Conservation (phyloP, 495 filamentous ascomycete genomes). For the Penicillium silybi region DNA sequence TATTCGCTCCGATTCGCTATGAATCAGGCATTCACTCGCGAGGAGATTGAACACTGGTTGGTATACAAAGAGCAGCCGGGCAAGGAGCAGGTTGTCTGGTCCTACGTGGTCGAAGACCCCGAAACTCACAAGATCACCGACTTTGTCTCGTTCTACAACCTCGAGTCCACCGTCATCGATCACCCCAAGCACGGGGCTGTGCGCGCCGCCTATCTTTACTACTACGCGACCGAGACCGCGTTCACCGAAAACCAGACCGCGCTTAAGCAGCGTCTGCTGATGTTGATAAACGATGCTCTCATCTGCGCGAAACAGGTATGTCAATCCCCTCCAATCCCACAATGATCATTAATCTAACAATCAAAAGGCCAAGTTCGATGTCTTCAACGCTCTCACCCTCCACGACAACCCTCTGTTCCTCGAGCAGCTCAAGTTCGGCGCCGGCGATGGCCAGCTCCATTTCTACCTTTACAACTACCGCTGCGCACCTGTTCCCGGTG, state of each 20-base stretch:
- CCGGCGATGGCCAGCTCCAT: conserved; percentile 89
- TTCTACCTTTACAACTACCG: conserved; percentile 98
- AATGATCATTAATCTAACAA: conserved; percentile 4
- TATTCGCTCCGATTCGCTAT: conserved; percentile 79
- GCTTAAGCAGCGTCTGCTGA: conserved; percentile 68
- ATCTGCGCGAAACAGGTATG: conserved; percentile 76
- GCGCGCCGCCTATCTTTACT: conserved; percentile 89
- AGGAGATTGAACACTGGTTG: conserved; percentile 87
- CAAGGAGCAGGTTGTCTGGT: conserved; percentile 81
- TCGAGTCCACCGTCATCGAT: conserved; percentile 87
- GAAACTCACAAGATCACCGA: conserved; percentile 80
- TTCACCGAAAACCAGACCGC: conserved; percentile 56
- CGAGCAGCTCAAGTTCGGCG: conserved; percentile 85
- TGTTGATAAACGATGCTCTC: conserved; percentile 77
- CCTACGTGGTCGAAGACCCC: conserved; percentile 82
- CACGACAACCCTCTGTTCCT: conserved; percentile 93
- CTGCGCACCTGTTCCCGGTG: conserved; percentile 72
- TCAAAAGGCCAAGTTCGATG: conserved; percentile 72
- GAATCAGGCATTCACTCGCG: conserved; percentile 72
- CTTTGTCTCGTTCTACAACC: conserved; percentile 91
- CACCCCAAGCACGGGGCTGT: conserved; percentile 71
- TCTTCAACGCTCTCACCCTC: conserved; percentile 92
- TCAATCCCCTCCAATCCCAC: background rate
- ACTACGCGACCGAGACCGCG: conserved; percentile 85
- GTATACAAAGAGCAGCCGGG: conserved; percentile 55